These are phyloP conservation scores for Rubroboletus satanas DNA, from an alignment of 768 basidiomycete species.

Conservation along the genomic window DNA sequence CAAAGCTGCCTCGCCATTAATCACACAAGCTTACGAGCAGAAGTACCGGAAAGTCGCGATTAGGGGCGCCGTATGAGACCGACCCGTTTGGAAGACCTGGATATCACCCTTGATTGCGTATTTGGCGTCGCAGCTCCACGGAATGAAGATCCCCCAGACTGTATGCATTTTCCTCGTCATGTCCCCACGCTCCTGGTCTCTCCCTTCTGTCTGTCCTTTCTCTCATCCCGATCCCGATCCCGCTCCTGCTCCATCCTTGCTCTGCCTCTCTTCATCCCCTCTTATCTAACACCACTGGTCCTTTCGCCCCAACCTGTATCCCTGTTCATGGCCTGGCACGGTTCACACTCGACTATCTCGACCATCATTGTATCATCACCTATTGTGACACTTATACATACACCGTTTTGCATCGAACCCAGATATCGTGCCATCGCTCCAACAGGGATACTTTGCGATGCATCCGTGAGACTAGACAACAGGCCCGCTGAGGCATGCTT, in stretches of 20 bases:
- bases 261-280: slow-evolving; percentile 8
- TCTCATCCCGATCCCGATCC: slow-evolving; percentile 3
- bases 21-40: slow-evolving; percentile 66
- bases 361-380: slow-evolving; percentile 3
- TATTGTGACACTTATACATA: slow-evolving; percentile 1
- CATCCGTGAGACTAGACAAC: not conserved
- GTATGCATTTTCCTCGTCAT: slow-evolving; percentile 12
- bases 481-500: not conserved
- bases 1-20: slow-evolving; percentile 51
- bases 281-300: slow-evolving; percentile 8
- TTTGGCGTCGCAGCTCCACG: slow-evolving; percentile 9
- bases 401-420: not conserved
- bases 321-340: slow-evolving; percentile 4
- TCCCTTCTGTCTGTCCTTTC: slow-evolving; percentile 12
- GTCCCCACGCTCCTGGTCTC: slow-evolving; percentile 7
- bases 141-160: slow-evolving; percentile 12
- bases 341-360: not conserved
- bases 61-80: slow-evolving; percentile 79
- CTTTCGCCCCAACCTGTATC: not conserved
- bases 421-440: not conserved
- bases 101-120: not conserved
- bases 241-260: slow-evolving; percentile 6
- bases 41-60: slow-evolving; percentile 87
- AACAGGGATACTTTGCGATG: not conserved
- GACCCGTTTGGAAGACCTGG: slow-evolving; percentile 2